Evolutionary conservation across 108 stramenopile genomes (phyloP), one percentile per base, ranked within the genome.

Genomic region (Nitzschia putrida): DNA sequence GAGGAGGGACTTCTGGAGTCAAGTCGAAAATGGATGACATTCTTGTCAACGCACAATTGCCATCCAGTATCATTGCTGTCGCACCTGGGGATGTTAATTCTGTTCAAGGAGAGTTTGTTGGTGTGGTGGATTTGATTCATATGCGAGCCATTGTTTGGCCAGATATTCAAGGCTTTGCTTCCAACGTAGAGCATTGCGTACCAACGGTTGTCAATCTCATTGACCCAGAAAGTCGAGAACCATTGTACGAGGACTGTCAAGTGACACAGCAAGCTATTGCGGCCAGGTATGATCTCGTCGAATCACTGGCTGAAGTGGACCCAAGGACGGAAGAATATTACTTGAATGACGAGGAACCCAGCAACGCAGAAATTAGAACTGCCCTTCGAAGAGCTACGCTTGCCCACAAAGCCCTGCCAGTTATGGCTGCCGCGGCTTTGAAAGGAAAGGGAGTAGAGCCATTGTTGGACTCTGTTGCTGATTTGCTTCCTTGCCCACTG

Each of bases 91-190:
- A 77, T 13, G 5, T 73, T 12, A 53, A 64, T 38, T 59, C 54
- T 9, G 45, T 41, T 5, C 80, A 80, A 50, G 87, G 84, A 20
- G 89, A 86, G 26, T 99, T 98, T 73, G 59, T 84, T 18, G 99
- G 99, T 0, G 79, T 98, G 21, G 75, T 98, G 0, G 99, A 99
- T 82, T 50, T 98, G 23, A 77, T 99, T 7, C 84, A 94, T 42
- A 96, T 97, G 96, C 78, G 94, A 64, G 93, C 91, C 7, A 73
- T 98, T 51, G 65, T 97, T 26, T 98, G 95, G 88, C 93, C 93
- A 52, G 78, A 86, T 50, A 45, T n/a, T 12, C 43, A 44, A 14
- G 47, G 53, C 39, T 53, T 47, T n/a, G 68, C 24, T 18, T 61
- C 57, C 34, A 71, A 80, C 51, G 83, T 94, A 22, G 93, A 94